Base-by-base conservation (phyloP, 2,329 filamentous ascomycete species). In the Gyromitra esculenta region DNA sequence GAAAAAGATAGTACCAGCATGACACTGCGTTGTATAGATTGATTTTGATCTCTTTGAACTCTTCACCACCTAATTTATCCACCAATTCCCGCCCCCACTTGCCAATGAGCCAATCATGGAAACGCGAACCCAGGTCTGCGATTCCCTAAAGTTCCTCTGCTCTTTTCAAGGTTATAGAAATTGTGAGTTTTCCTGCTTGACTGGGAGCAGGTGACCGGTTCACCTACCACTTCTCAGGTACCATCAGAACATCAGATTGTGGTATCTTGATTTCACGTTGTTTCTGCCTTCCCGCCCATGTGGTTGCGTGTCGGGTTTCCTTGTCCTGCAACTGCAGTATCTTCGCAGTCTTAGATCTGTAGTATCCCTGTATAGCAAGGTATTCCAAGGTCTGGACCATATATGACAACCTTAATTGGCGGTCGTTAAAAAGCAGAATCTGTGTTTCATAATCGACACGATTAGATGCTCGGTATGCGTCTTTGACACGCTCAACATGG, bases 331-430 rank as follows among this genome's bases (percentile, higher is more conserved):
- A 52, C 5, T 18, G 48, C 7, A 8, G 48, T 52, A 21, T 18
- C 9, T 21, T 52, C 0, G 48, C 48, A 2, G 48, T 21, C 18
- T 25, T 5, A 11, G 35, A n/a, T 11, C 0, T 2, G n/a, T 41
- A 62, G 15, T 39, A 60, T 18, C 63, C 13, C 1, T 18, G 4
- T 39, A 39, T 2, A 18, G 31, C 63, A 13, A 68, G 63, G 18
- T 9, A 37, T n/a, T 54, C 5, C 11, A 67, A 54, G 1, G 25
- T 67, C 31, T 54, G 45, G 25, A 37, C 45, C 25, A 67, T 56
- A 9, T 67, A 54, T 5, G 45, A 25, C 6, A 67, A 7, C 9
- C 48, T 5, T 2, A 11, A 8, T 8, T 48, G 25, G 1, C 31
- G 2, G 2, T 67, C 25, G 1, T 67, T 41, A 5, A 18, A 54